A percentile compares a stretch with the other conserved stretches of the same genome.
Evolutionary conservation across 164 flowering plant genomes (phyloP).

Genomic region (Cinnamomum chago): DNA sequence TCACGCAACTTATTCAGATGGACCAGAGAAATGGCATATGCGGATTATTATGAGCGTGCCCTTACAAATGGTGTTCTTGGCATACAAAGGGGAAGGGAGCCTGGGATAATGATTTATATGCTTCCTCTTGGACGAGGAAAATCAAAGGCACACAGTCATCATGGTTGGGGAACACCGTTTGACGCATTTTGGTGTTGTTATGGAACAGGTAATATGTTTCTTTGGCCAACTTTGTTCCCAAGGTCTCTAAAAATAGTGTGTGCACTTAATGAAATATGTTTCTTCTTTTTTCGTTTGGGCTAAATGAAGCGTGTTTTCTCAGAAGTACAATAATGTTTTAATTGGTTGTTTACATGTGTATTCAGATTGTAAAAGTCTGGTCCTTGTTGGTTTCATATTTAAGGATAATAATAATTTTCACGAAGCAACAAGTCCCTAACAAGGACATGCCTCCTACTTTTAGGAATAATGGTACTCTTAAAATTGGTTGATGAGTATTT

Average conservation of each 20-base stretch:
- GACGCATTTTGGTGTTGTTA: slow-evolving; percentile 94
- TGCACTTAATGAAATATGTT: too few relatives aligned
- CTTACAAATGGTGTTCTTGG: slow-evolving; percentile 84
- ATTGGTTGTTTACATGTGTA: too few relatives aligned
- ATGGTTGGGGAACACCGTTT: slow-evolving; percentile 80
- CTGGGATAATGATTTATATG: slow-evolving; percentile 95
- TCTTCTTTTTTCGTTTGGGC: too few relatives aligned
- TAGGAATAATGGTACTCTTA: too few relatives aligned
- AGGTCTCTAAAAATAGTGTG: not conserved
- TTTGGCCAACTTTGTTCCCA: not conserved
- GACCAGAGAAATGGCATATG: slow-evolving; percentile 86
- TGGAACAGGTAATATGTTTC: slow-evolving; percentile 67
- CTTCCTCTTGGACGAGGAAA: slow-evolving; percentile 72
- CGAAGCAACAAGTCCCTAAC: too few relatives aligned
- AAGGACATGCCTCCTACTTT: too few relatives aligned
- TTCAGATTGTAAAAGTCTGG: too few relatives aligned
- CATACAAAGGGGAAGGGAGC: slow-evolving; percentile 86
- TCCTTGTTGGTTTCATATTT: too few relatives aligned
- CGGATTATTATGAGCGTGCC: slow-evolving; percentile 95
- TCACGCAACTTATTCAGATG: slow-evolving; percentile 84
- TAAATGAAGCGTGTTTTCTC: too few relatives aligned
- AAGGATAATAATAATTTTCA: too few relatives aligned
- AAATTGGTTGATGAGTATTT: too few relatives aligned
- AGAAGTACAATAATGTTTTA: too few relatives aligned
- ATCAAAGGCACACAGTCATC: slow-evolving; percentile 65